These are phyloP conservation scores for Dactylellina leptospora DNA, from an alignment of 2,329 filamentous ascomycete genomes.

Conservation along the genomic window DNA sequence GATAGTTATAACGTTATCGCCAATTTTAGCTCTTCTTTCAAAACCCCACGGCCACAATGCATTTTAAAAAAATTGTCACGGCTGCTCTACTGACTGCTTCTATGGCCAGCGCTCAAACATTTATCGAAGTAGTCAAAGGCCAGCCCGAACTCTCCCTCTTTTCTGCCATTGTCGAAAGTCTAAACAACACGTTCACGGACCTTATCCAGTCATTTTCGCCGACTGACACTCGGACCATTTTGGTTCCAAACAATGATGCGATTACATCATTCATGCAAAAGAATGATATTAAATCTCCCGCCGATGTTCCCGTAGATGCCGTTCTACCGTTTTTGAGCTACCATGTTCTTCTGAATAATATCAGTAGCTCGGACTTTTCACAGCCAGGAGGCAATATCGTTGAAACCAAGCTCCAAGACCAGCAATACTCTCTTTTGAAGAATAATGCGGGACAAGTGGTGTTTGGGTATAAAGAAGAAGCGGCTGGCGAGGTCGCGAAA, in stretches of 20 bases:
- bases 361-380: slow-evolving; percentile 21
- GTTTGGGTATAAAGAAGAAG: slow-evolving; percentile 7
- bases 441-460: slow-evolving; percentile 42
- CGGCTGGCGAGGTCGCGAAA: slow-evolving; percentile 1
- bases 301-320: slow-evolving; percentile 17
- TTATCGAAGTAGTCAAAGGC: slow-evolving; percentile 21
- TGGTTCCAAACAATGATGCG: slow-evolving; percentile 43
- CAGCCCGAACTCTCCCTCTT: slow-evolving; percentile 37
- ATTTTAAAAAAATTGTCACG: slow-evolving; percentile 9
- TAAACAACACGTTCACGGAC: slow-evolving; percentile 23
- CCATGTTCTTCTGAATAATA: slow-evolving; percentile 39
- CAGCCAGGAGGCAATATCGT: slow-evolving; percentile 40
- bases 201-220: slow-evolving; percentile 16
- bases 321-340: slow-evolving; percentile 43
- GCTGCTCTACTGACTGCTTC: slow-evolving; percentile 19
- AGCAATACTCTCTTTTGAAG: slow-evolving; percentile 25
- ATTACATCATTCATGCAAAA: slow-evolving; percentile 24
- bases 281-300: slow-evolving; percentile 30
- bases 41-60: slow-evolving; percentile 19
- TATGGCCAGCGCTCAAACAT: slow-evolving; percentile 24
- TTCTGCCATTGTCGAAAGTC: slow-evolving; percentile 17
- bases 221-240: slow-evolving; percentile 16
- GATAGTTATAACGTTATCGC: neutral
- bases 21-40: neutral
- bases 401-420: slow-evolving; percentile 25